Conservation (phyloP, 768 basidiomycete species). For the Lentinula raphanica region DNA sequence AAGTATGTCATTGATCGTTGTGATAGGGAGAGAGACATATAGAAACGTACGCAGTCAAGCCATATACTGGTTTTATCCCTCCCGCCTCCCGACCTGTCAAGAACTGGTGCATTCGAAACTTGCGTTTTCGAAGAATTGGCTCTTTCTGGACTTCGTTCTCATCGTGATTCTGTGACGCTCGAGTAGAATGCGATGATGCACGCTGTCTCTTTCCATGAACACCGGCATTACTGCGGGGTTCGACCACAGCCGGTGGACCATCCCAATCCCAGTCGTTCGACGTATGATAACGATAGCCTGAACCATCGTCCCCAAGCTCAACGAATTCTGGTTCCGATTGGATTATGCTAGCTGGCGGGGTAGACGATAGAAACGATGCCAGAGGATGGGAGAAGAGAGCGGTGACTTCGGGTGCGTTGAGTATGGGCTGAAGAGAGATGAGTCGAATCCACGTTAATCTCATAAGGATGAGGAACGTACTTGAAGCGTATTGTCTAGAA, state of each 20-base stretch:
- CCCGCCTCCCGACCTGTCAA: conserved; percentile 81
- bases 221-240: background rate
- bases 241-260: conserved; percentile 21
- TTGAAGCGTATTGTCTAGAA: conserved; percentile 71
- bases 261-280: conserved; percentile 47
- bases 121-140: conserved; percentile 18
- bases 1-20: background rate
- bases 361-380: conserved; percentile 58
- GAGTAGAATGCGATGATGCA: background rate
- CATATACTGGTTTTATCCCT: conserved; percentile 85
- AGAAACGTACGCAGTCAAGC: conserved; percentile 72
- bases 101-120: conserved; percentile 67
- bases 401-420: conserved; percentile 75
- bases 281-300: conserved; percentile 51
- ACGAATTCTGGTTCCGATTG: conserved; percentile 46
- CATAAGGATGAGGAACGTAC: conserved; percentile 33
- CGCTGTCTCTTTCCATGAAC: background rate
- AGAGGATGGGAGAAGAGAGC: conserved; percentile 86
- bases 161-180: background rate
- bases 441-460: background rate
- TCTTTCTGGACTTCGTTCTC: background rate
- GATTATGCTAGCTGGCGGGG: conserved; percentile 31
- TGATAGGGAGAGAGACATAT: background rate
- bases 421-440: conserved; percentile 51
- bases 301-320: conserved; percentile 22